Evolutionary conservation across 2,329 filamentous ascomycete genomes (phyloP).

Genomic region (Penicillium aurantiogriseum): DNA sequence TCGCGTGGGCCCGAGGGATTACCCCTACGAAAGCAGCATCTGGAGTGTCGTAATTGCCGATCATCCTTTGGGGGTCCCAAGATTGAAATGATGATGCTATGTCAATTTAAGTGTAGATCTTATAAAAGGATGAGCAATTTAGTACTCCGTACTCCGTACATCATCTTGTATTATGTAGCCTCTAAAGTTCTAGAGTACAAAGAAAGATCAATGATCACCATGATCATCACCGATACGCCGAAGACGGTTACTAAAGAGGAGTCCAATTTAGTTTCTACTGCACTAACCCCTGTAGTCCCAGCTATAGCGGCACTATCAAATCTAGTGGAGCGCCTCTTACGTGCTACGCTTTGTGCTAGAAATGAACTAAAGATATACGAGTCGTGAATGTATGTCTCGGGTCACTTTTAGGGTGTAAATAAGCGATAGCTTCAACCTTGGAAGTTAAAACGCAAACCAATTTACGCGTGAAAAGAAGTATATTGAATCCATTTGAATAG

Average conservation of each 20-base stretch:
- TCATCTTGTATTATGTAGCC: neutral
- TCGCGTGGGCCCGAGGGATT: constrained; percentile 10
- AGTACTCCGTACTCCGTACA: neutral
- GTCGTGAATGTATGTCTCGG: neutral
- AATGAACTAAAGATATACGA: neutral
- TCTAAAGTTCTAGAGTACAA: neutral
- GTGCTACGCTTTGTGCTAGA: constrained; percentile 9
- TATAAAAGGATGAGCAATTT: neutral
- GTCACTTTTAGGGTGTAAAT: neutral
- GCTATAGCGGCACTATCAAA: constrained; percentile 1
- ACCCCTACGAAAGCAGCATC: constrained; percentile 2
- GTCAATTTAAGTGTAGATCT: neutral
- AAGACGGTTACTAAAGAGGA: neutral
- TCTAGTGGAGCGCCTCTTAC: constrained; percentile 19
- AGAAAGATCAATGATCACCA: constrained; percentile 1
- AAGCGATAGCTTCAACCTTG: neutral
- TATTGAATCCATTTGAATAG: too few relatives aligned
- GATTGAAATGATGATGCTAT: neutral
- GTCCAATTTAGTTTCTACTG: neutral
- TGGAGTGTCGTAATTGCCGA: constrained; percentile 15
- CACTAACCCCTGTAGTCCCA: neutral
- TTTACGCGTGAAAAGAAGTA: neutral
- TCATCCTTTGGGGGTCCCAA: constrained; percentile 7
- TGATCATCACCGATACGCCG: neutral
- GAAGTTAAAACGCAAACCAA: neutral